phyloP scores from a whole-genome alignment of 768 basidiomycete species.

The Suillus luteus region DNA sequence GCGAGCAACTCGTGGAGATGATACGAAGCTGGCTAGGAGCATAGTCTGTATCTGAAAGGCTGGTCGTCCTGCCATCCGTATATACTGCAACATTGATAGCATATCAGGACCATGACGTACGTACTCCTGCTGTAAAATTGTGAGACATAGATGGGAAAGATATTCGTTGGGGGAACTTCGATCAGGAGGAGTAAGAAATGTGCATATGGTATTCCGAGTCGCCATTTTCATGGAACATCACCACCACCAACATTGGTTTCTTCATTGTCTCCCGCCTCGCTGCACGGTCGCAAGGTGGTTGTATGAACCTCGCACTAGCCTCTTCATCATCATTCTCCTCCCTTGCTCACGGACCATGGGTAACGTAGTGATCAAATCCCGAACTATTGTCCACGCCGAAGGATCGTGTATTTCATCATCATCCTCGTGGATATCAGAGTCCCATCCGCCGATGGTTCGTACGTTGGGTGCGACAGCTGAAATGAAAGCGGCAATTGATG shows the following conservation, averaged over 20 bases:
- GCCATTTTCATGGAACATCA: too few species aligned
- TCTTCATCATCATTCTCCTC: background rate
- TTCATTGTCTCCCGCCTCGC: background rate
- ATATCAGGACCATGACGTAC: background rate
- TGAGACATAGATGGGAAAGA: background rate
- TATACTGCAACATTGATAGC: too few species aligned
- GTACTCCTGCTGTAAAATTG: background rate
- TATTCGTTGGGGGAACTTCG: background rate
- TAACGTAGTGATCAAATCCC: slow-evolving; percentile 25
- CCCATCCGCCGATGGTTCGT: background rate
- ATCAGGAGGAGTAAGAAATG: background rate
- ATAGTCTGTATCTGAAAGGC: too few species aligned
- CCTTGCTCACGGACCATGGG: slow-evolving; percentile 14
- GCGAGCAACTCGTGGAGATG: too few species aligned
- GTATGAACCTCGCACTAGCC: background rate
- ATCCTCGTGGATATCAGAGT: too few species aligned
- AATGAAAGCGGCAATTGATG: slow-evolving; percentile 24
- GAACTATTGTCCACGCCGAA: slow-evolving; percentile 18
- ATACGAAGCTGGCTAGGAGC: too few species aligned
- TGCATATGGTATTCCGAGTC: too few species aligned
- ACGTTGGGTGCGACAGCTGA: slow-evolving; percentile 32
- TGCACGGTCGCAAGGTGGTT: background rate
- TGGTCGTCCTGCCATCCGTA: too few species aligned
- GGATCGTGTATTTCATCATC: slow-evolving; percentile 14
- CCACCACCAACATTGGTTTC: background rate